Evolutionary conservation across 306 rosid species (phyloP), one percentile per base, ranked within the genome.

Genomic region (Prunus armeniaca): DNA sequence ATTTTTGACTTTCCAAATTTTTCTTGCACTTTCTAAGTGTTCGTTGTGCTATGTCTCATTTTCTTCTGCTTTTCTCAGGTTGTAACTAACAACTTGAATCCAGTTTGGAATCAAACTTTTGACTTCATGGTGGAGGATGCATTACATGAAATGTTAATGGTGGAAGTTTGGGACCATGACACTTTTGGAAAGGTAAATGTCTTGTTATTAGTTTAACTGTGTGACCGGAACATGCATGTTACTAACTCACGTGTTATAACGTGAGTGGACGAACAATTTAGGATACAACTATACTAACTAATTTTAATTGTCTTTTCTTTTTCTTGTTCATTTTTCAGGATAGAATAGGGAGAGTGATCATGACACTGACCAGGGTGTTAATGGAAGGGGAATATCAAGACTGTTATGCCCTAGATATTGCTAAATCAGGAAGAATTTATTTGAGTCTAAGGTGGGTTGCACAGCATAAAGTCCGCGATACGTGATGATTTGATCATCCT

Each of bases 101-200:
- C 98, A 51, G 87, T 85, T 57, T 95, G 98, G 98, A 95, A 92
- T 85, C 98, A 90, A 87, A 95, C 96, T 55, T 92, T 90, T 68
- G 97, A 95, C 84, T 92, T 95, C 76, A 92, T 95, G 72, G 97
- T 95, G 85, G 98, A 95, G 86, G 97, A 95, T 80, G 96, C 88
- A 25, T 87, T 90, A 67, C 97, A 89, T 67, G 99, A 95, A 55
- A 85, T 95, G 97, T 69, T 95, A 78, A 86, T 86, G 18, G 56
- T 89, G 60, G 97, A 95, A 82, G 91, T 95, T 69, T 95, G 91
- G 89, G 97, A 95, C 78, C 97, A 92, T 67, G 99, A 95, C 86
- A 92, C 96, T 49, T 95, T 95, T 79, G 91, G 96, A 73, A 95
- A 95, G 97, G 97, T 95, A 83, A 47, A 79, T 66, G 32, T 80